Base-by-base conservation (phyloP, 805 yeast genomes). In the Yueomyces sinensis region DNA sequence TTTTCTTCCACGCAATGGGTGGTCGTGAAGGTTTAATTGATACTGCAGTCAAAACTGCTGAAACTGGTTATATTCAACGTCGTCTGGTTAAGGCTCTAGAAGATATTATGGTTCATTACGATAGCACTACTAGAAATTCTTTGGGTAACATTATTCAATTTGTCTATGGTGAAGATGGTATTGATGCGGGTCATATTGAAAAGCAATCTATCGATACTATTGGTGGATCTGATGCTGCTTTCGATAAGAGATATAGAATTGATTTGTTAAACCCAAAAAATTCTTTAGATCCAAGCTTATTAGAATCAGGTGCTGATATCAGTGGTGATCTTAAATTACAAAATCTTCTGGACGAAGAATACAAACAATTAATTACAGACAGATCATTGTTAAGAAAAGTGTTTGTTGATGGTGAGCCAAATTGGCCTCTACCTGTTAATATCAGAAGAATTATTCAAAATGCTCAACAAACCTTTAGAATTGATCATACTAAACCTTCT, bases 1-100 rank as follows among this genome's bases (percentile, higher is more conserved):
- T 91, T 60, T 87, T 91, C 59, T 91, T 91, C 79, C 99, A 91
- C 59, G 96, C 97, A 35, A 91, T 91, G 95, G 97, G 98, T 54
- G 99, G 99, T 68, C 84, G 99, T 72, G 99, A 91, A 66, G 99
- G 99, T 70, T 70, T 91, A 56, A 93, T 91, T 58, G 99, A 91
- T 71, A 91, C 99, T 36, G 99, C 99, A 13, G 99, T 91, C 32
- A 91, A 91, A 61, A 91, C 99, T 29, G 97, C 99, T 3, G 97
- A 89, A 63, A 87, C 97, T 19, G 97, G 97, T 65, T 89, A 89
- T 59, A 87, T 89, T 54, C 97, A 89, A 65, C 89, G 97, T 70
- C 89, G 97, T 72, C 67, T 89, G 58, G 94, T 89, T 31, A 89
- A 89, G 60, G 97, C 97, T 20, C 65, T 87, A 61, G 97, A 87